Conservation (phyloP, 1,284 basidiomycete species). For the Pisolithus thermaeus region DNA sequence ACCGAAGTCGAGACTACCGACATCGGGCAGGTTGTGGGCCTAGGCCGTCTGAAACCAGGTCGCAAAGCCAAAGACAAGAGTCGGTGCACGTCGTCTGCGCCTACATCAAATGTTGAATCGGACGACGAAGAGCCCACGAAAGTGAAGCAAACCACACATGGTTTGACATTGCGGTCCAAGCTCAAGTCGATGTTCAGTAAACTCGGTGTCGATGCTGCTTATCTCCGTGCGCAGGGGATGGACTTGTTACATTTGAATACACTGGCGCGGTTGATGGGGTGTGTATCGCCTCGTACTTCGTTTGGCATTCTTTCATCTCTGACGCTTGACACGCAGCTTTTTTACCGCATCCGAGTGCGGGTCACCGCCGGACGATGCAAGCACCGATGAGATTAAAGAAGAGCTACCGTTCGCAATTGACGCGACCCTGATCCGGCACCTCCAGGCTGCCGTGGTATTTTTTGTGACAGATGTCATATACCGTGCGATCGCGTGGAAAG, state of each 20-base stretch:
- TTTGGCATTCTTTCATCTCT: slow-evolving; percentile 1
- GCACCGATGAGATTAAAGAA: slow-evolving; percentile 6
- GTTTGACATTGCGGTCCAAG: slow-evolving; percentile 41
- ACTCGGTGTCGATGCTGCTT: slow-evolving; percentile 38
- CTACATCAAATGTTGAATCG: slow-evolving; percentile 11
- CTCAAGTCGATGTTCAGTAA: slow-evolving; percentile 36
- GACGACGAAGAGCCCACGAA: slow-evolving; percentile 10
- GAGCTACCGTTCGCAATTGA: slow-evolving; percentile 11
- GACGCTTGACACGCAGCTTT: slow-evolving; percentile 6
- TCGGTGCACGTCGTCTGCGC: slow-evolving; percentile 5
- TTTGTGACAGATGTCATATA: slow-evolving; percentile 49
- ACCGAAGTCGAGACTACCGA: not conserved
- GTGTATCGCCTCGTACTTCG: slow-evolving; percentile 10
- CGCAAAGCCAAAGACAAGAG: slow-evolving; percentile 22
- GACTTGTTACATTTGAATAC: slow-evolving; percentile 46
- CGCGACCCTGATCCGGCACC: slow-evolving; percentile 23
- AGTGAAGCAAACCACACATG: slow-evolving; percentile 21
- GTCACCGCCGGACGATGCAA: not conserved
- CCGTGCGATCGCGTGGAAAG: slow-evolving; percentile 44
- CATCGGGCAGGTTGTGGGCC: slow-evolving; percentile 5
- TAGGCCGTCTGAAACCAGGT: slow-evolving; percentile 23
- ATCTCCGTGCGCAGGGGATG: slow-evolving; percentile 37
- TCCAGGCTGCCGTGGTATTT: slow-evolving; percentile 40
- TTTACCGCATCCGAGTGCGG: slow-evolving; percentile 9
- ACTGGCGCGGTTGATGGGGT: slow-evolving; percentile 37